Evolutionary conservation across 2,329 filamentous ascomycete genomes (phyloP).

Genomic region (Microthyrium microscopicum): DNA sequence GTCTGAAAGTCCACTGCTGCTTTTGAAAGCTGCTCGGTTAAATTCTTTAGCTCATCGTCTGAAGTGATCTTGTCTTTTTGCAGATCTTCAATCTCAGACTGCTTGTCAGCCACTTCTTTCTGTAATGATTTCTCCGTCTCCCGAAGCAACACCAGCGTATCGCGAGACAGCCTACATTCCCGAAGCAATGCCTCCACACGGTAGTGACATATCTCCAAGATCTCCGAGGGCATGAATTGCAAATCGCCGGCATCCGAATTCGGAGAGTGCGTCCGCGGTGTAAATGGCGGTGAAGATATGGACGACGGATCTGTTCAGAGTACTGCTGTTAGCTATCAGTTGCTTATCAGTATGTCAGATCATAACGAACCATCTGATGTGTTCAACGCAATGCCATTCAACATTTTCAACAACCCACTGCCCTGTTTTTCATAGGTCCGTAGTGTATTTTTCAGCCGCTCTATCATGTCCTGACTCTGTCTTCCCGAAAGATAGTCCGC

Average conservation of each 20-base stretch:
- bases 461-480: slow-evolving; percentile 1
- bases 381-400: too few species aligned
- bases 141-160: slow-evolving; percentile 4
- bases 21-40: too few species aligned
- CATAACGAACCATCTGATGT: too few species aligned
- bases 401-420: neutral
- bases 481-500: neutral
- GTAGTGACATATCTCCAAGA: slow-evolving; percentile 5
- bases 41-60: neutral
- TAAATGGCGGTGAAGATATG: neutral
- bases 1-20: too few species aligned
- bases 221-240: slow-evolving; percentile 3
- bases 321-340: neutral
- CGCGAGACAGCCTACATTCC: neutral
- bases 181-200: slow-evolving; percentile 3
- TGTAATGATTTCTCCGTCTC: slow-evolving; percentile 4
- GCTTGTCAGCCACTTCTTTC: neutral
- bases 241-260: neutral
- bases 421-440: slow-evolving; percentile 1
- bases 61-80: too few species aligned
- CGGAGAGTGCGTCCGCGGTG: neutral
- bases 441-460: neutral
- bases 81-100: neutral
- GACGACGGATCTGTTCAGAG: neutral
- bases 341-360: neutral